Evolutionary conservation across 148 eudicot species (phyloP).

Genomic region (Beta vulgaris): DNA sequence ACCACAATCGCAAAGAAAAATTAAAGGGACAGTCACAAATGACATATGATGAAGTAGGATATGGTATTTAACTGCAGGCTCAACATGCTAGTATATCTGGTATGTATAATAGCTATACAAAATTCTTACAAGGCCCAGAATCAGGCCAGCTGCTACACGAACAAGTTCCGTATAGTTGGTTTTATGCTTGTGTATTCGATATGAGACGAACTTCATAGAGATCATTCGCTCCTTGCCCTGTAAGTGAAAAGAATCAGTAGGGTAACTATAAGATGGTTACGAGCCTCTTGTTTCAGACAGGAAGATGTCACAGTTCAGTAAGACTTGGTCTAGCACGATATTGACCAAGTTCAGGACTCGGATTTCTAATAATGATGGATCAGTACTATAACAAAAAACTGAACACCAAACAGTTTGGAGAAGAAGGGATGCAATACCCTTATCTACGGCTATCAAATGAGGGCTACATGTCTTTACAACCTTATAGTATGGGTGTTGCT

Average conservation of each 20-base stretch:
- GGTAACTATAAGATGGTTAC: not conserved
- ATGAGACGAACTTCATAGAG: conserved; percentile 83
- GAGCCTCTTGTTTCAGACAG: not conserved
- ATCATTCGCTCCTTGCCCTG: conserved; percentile 67
- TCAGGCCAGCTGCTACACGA: conserved; percentile 10
- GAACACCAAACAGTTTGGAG: too few species aligned
- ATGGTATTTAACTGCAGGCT: not conserved
- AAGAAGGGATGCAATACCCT: too few species aligned
- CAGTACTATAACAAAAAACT: too few species aligned
- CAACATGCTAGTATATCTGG: not conserved
- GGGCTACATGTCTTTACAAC: too few species aligned
- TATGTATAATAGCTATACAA: conserved; percentile 26
- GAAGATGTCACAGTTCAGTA: too few species aligned
- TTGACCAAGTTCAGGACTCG: too few species aligned
- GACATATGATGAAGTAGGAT: not conserved
- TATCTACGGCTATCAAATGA: too few species aligned
- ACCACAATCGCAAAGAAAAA: not conserved
- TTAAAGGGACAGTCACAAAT: not conserved
- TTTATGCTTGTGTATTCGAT: conserved; percentile 57
- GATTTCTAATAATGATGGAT: too few species aligned
- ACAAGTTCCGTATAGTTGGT: not conserved
- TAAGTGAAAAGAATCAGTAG: conserved; percentile 17
- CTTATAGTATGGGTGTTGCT: too few species aligned
- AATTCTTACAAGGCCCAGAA: conserved; percentile 7
- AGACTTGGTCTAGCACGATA: too few species aligned